Evolutionary conservation across 352 stramenopile genomes (phyloP).

Genomic region (Pythium phragmiticola): DNA sequence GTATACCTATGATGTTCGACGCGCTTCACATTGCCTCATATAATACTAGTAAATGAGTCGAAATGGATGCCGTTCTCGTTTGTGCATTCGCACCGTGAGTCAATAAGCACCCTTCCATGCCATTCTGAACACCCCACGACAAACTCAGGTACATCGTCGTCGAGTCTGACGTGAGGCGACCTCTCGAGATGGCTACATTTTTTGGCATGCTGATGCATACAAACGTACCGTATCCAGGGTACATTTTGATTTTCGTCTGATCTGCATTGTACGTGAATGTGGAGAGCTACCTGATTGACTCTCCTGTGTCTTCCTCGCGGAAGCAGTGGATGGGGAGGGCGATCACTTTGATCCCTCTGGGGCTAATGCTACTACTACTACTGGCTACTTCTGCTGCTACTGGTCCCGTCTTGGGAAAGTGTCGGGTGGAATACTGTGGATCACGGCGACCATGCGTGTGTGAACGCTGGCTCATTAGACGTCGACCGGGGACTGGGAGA

Average conservation of each 20-base stretch:
- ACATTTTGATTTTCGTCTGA: not conserved
- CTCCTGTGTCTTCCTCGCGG: not conserved
- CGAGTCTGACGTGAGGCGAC: conserved; percentile 17
- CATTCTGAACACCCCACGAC: not conserved
- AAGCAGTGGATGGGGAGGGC: not conserved
- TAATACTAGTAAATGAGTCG: no score
- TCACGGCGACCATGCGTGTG: not conserved
- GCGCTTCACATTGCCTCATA: no score
- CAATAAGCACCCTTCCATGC: not conserved
- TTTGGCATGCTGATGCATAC: no score
- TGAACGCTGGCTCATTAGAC: conserved; percentile 6
- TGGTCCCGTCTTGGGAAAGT: not conserved
- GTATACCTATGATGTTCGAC: no score
- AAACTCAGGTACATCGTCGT: not conserved
- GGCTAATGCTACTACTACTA: not conserved
- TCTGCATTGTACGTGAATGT: not conserved
- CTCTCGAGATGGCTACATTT: conserved; percentile 16
- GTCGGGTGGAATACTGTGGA: not conserved
- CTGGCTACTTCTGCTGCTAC: conserved; percentile 1
- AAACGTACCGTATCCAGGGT: no score
- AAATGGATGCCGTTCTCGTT: not conserved
- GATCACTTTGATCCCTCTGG: not conserved
- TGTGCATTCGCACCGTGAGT: conserved; percentile 4
- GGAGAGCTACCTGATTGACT: conserved; percentile 5
- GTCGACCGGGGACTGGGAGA: conserved; percentile 20